Percentiles rank a stretch among this genome's conserved stretches.
Conservation (phyloP, 2,329 filamentous ascomycete genomes). For the Aspergillus phoenicis region DNA sequence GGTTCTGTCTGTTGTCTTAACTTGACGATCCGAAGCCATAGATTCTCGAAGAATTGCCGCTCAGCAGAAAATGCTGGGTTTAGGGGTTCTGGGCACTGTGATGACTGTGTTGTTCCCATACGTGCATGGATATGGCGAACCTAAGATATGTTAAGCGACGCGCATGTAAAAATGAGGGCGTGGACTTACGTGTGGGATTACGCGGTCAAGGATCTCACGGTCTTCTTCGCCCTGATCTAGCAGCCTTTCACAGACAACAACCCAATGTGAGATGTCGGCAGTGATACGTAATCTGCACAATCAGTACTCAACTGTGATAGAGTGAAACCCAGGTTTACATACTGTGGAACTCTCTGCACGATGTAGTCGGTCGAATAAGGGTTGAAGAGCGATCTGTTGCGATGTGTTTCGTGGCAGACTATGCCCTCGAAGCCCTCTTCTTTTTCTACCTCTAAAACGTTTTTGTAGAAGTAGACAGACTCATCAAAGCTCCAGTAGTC, state of each 20-base stretch:
- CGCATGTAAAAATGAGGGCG: no score
- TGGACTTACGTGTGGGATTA: conserved; percentile 35
- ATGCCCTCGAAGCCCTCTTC: conserved; percentile 34
- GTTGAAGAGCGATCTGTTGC: conserved; percentile 37
- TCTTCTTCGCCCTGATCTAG: conserved; percentile 25
- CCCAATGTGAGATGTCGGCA: conserved; percentile 30
- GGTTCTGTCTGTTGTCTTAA: conserved; percentile 5
- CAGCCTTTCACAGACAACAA: conserved; percentile 25
- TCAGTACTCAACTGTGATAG: background rate
- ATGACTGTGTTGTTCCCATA: conserved; percentile 42
- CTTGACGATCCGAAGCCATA: conserved; percentile 23
- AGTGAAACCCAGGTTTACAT: background rate
- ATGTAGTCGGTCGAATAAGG: conserved; percentile 34
- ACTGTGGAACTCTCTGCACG: conserved; percentile 35
- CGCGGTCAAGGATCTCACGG: conserved; percentile 19
- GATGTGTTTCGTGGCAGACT: conserved; percentile 39
- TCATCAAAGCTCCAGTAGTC: conserved; percentile 37
- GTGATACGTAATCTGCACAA: conserved; percentile 22
- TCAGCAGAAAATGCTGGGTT: conserved; percentile 34
- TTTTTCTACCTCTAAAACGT: conserved; percentile 33
- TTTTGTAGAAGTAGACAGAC: conserved; percentile 37
- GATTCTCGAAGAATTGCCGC: conserved; percentile 35
- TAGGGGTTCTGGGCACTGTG: conserved; percentile 40
- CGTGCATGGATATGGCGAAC: conserved; percentile 40
- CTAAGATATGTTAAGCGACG: conserved; percentile 16